phyloP scores from a whole-genome alignment of 306 rosid species.

The Vigna mungo region DNA sequence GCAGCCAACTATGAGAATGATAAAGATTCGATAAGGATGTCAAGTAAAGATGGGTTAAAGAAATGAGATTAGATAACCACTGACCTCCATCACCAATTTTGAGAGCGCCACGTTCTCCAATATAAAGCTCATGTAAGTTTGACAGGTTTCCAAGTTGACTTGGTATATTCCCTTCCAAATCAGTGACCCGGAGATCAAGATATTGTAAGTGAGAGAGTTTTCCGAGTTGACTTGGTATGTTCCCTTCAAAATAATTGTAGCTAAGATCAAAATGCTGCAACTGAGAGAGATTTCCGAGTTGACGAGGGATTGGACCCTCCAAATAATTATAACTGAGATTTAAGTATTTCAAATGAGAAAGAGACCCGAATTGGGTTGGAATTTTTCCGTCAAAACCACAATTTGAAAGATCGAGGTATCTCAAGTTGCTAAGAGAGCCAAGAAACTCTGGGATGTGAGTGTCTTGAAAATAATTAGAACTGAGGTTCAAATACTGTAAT shows the following conservation, averaged over 20 bases:
- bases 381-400: background rate
- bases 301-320: too few species aligned
- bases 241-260: too few species aligned
- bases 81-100: slow-evolving; percentile 22
- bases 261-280: slow-evolving; percentile 30
- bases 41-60: slow-evolving; percentile 56
- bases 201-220: slow-evolving; percentile 28
- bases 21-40: background rate
- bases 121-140: slow-evolving; percentile 30
- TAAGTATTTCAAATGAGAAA: background rate
- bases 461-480: background rate
- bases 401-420: background rate
- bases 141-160: slow-evolving; percentile 47
- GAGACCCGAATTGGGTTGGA: background rate
- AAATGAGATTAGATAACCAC: slow-evolving; percentile 46
- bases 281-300: slow-evolving; percentile 43
- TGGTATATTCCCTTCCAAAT: slow-evolving; percentile 22
- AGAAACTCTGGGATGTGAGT: background rate
- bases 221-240: slow-evolving; percentile 46
- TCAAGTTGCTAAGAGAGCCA: background rate
- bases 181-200: background rate
- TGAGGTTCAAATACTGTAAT: too few species aligned
- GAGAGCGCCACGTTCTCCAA: background rate
- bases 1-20: background rate
- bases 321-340: background rate